Evolutionary conservation across 2,329 filamentous ascomycete species (phyloP).

Genomic region (Dactylellina drechsleri): DNA sequence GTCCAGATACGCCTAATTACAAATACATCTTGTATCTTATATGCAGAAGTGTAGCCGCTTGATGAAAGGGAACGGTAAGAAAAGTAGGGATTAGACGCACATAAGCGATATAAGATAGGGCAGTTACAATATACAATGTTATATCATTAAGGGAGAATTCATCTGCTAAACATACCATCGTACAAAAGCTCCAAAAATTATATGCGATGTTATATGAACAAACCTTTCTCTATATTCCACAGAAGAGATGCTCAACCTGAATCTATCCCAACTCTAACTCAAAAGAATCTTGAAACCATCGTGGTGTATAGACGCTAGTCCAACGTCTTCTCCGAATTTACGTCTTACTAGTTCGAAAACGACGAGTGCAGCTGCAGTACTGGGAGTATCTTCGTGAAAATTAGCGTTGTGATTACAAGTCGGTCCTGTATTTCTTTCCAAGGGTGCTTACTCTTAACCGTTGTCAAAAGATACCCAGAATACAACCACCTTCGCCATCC

Average conservation of each 20-base stretch:
- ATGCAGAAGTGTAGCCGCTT: no score
- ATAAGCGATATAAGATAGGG: no score
- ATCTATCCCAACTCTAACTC: slow-evolving; percentile 7
- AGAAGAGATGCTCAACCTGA: no score
- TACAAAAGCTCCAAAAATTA: background rate
- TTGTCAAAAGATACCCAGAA: slow-evolving; percentile 76
- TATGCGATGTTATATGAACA: background rate
- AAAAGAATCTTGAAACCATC: slow-evolving; percentile 78
- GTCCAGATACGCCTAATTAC: no score
- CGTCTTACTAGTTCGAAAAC: slow-evolving; percentile 80
- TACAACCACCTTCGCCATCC: slow-evolving; percentile 74
- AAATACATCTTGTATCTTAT: no score
- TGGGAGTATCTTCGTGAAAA: slow-evolving; percentile 67
- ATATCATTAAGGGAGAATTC: no score
- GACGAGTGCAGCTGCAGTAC: slow-evolving; percentile 79
- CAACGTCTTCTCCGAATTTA: slow-evolving; percentile 74
- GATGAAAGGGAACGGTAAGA: no score
- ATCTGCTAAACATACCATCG: no score
- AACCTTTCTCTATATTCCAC: no score
- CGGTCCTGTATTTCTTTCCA: background rate
- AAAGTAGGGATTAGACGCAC: no score
- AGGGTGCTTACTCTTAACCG: slow-evolving; percentile 69
- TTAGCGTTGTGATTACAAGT: background rate
- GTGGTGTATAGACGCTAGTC: slow-evolving; percentile 72
- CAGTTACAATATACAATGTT: no score